Base-by-base conservation (phyloP, 352 stramenopile genomes). In the Globisporangium cederbergense region DNA sequence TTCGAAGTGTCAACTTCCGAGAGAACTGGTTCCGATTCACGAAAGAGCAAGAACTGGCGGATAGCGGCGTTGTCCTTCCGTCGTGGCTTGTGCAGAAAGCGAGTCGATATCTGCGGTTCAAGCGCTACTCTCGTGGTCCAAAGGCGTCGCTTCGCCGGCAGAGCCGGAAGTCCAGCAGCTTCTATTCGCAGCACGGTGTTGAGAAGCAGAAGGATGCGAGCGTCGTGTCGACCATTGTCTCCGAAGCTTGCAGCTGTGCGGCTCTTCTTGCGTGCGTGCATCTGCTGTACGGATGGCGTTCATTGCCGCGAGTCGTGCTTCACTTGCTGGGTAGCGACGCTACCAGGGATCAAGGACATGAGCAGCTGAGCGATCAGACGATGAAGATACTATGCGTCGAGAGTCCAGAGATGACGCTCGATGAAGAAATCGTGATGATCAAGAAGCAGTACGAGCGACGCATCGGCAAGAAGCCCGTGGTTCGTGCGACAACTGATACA, bases 61-160 rank as follows among this genome's bases (percentile, higher is more conserved):
- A 47, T 0, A 65, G 51, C 49, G 68, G 64, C 32, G 60, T 77
- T 4, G 52, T 66, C 28, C 36, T 95, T 1, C 88, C 88, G 0
- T 56, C 72, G 14, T 93, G 83, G 78, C 60, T 96, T 25, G 64
- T 92, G 8, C 83, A 88, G 11, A 92, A 92, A 58, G 88, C 88
- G 4, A 85, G 82, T 42, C 79, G 88, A 2, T 96, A 96, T 51
- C 60, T 95, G 63, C 85, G 88, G 0, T 93, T 93, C 62, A 96
- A 96, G 65, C 72, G 88, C 4, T 96, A 96, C 47, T 72, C 84
- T 7, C 76, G 88, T 56, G 88, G 84, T 13, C 88, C 88, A 22
- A 77, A 80, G 30, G 83, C 80, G 10, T 74, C 86, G 1, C 56
- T 68, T 3, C 76, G 88, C 1, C 85, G 87, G 25, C 66, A 79